Evolutionary conservation across 306 rosid species (phyloP), one percentile per base, ranked within the genome.

Genomic region (Ormosia semicastrata): DNA sequence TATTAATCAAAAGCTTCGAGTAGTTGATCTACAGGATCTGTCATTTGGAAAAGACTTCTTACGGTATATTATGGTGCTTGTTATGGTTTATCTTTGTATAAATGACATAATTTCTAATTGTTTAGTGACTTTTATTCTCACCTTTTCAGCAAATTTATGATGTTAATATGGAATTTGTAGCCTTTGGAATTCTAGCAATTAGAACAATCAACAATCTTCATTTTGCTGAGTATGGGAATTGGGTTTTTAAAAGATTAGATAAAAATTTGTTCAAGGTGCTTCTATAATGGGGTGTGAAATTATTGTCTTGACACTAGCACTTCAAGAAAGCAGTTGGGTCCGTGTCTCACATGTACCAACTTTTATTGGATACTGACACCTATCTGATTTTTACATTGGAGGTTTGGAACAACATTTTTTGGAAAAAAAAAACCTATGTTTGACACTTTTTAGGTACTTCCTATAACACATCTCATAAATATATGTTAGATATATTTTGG

Each of bases 1-100:
- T 76, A 73, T 91, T 52, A 71, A 83, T 54, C 89, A 78, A 87
- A 93, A 91, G 93, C 94, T 93, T 87, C 92, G 94, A 75, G 88
- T 80, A 80, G 98, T 91, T 30, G 90, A 93, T 86, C 92, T 93
- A 66, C 89, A 78, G 40, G 93, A 91, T 79, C 63, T 77, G 39
- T 86, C 93, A 40, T 80, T 89, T 77, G 94, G 92, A 78, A 91
- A 89, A 73, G 90, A 89, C 77, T 90, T 89, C 88, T 71, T 89
- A 82, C 84, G 97, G 98, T 93, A 91, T 83, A 40, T 69, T 70
- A 46, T 75, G 75, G 62, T 69, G 84, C 80, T 68, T 83, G 57
- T 81, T 50, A 50, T 81, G 58, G 72, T 50, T 84, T 86, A 68
- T 74, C 63, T 69, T 76, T 54, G 47, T 39, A 24, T 76, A 59